These are phyloP conservation scores for Arctium minus DNA, from an alignment of 129 eudicot genomes.

Conservation along the genomic window DNA sequence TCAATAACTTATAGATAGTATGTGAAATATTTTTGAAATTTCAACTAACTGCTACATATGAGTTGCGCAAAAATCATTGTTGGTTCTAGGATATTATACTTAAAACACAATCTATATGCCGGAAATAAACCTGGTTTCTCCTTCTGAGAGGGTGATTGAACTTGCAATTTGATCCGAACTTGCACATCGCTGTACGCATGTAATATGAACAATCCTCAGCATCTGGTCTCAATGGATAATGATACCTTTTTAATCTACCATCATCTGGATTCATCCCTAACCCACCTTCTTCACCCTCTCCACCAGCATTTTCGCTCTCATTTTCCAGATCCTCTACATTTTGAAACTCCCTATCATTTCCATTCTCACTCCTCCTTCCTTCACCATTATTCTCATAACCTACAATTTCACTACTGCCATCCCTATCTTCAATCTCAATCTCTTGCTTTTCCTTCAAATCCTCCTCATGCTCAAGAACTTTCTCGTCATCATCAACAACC, in stretches of 20 bases:
- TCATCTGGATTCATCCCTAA: slow-evolving; percentile 21
- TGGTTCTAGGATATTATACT: neutral
- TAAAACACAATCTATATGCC: neutral
- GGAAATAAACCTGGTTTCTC: slow-evolving; percentile 52
- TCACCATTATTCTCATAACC: slow-evolving; percentile 14
- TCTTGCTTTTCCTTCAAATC: slow-evolving; percentile 6
- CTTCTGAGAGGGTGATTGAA: slow-evolving; percentile 75
- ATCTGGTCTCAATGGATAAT: slow-evolving; percentile 73
- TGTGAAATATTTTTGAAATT: neutral
- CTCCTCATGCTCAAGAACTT: neutral
- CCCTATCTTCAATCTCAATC: slow-evolving; percentile 10
- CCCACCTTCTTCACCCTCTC: slow-evolving; percentile 12
- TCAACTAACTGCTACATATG: neutral
- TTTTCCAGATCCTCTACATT: slow-evolving; percentile 23
- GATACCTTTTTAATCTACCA: slow-evolving; percentile 29
- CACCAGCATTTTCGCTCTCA: slow-evolving; percentile 14
- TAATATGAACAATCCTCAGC: slow-evolving; percentile 82
- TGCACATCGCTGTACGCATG: slow-evolving; percentile 72
- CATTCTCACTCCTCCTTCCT: slow-evolving; percentile 9
- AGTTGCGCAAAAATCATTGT: neutral
- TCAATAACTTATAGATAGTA: neutral
- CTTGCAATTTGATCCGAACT: slow-evolving; percentile 80
- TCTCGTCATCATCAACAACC: slow-evolving; percentile 8
- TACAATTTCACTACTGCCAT: slow-evolving; percentile 11
- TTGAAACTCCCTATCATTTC: slow-evolving; percentile 10